A percentile compares a stretch with the other conserved stretches of the same genome.
Conservation (phyloP, 2,329 filamentous ascomycete genomes). For the Clonostachys byssicola region DNA sequence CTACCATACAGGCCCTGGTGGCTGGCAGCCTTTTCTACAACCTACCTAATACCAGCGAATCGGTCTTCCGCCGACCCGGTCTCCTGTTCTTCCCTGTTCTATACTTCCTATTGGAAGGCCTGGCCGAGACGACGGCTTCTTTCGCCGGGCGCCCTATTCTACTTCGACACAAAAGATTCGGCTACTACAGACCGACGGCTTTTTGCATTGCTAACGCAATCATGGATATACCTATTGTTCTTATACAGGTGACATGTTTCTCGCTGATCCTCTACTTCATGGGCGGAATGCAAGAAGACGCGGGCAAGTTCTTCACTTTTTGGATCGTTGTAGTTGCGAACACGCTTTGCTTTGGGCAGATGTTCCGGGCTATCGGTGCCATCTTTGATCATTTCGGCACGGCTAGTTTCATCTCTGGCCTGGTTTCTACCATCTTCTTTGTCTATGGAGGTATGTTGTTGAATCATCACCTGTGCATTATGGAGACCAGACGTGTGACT, state of each 20-base stretch:
- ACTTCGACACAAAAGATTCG: constrained; percentile 22
- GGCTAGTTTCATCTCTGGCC: constrained; percentile 15
- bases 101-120: constrained; percentile 37
- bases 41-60: constrained; percentile 44
- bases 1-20: constrained; percentile 61
- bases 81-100: constrained; percentile 28
- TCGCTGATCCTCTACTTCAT: constrained; percentile 28
- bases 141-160: constrained; percentile 22
- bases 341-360: constrained; percentile 56
- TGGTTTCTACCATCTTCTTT: constrained; percentile 17
- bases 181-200: constrained; percentile 21
- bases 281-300: constrained; percentile 16
- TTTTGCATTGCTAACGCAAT: constrained; percentile 32
- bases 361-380: constrained; percentile 65
- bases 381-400: constrained; percentile 45
- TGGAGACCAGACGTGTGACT: constrained; percentile 35
- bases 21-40: constrained; percentile 65
- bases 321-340: constrained; percentile 55
- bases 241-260: constrained; percentile 48
- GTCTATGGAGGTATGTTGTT: constrained; percentile 20
- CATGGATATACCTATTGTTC: constrained; percentile 36
- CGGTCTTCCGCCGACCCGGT: constrained; percentile 45
- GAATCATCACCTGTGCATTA: background rate
- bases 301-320: constrained; percentile 55
- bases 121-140: constrained; percentile 22